These are phyloP conservation scores for Paspalum vaginatum DNA, from an alignment of 176 grass and related monocot genomes.

Conservation along the genomic window DNA sequence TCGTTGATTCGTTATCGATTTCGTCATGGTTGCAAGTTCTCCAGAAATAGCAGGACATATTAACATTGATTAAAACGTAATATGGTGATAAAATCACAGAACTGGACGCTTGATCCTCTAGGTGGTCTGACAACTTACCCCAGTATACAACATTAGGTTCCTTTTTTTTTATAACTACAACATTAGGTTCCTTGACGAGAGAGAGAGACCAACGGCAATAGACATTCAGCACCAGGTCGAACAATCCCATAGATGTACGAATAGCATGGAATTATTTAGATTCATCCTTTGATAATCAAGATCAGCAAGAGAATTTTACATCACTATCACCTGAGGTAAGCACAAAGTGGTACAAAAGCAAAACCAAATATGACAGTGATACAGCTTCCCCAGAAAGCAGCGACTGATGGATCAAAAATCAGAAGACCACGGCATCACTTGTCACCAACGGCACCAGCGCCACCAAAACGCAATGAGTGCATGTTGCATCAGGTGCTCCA, in stretches of 20 bases:
- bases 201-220: not conserved
- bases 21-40: not conserved
- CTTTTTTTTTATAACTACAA: no score
- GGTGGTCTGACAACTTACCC: no score
- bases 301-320: not conserved
- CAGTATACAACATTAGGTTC: no score
- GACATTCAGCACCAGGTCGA: not conserved
- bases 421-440: constrained; percentile 7
- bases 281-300: constrained; percentile 22
- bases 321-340: constrained; percentile 12
- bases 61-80: not conserved
- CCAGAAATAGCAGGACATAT: not conserved
- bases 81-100: not conserved
- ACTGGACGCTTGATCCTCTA: no score
- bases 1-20: not conserved
- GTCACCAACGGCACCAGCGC: not conserved
- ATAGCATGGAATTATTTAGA: not conserved
- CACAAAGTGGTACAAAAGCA: not conserved
- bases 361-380: constrained; percentile 16
- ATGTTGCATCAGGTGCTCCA: constrained; percentile 23
- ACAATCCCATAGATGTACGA: not conserved
- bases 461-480: not conserved
- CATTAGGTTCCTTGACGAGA: no score
- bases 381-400: not conserved
- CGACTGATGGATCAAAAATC: constrained; percentile 5